Percentiles rank a stretch among this genome's conserved stretches.
These are phyloP conservation scores for Mentha longifolia DNA, from an alignment of 257 asterid species.

Conservation along the genomic window DNA sequence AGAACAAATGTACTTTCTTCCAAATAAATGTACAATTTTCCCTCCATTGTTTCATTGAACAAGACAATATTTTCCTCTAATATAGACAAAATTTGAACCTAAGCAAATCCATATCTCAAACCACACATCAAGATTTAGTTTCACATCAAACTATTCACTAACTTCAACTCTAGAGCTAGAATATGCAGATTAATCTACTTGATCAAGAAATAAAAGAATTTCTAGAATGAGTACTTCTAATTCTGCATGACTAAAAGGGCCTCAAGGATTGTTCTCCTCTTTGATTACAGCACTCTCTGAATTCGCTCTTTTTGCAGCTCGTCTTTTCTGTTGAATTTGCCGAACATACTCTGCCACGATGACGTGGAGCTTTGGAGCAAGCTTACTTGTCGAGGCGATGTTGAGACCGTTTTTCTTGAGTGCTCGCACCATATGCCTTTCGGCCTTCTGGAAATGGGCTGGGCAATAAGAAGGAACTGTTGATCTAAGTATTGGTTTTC, in stretches of 20 bases:
- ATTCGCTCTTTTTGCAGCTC: conserved; percentile 53
- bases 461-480: conserved; percentile 81
- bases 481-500: conserved; percentile 85
- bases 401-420: conserved; percentile 82
- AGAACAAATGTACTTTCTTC: neutral
- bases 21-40: conserved; percentile 1
- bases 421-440: conserved; percentile 76
- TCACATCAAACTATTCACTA: conserved; percentile 17
- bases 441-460: conserved; percentile 78
- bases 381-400: conserved; percentile 67
- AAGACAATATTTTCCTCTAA: conserved; percentile 26
- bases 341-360: conserved; percentile 63
- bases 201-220: conserved; percentile 38
- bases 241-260: neutral
- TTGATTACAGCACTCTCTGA: conserved; percentile 47
- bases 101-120: conserved; percentile 10
- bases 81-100: conserved; percentile 35
- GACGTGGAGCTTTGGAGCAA: conserved; percentile 84
- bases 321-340: conserved; percentile 79
- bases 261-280: conserved; percentile 59
- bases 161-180: conserved; percentile 26
- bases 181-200: conserved; percentile 33
- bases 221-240: conserved; percentile 9
- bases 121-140: conserved; percentile 23
- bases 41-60: conserved; percentile 13